These are phyloP conservation scores for Rhizopogon vinicolor DNA, from an alignment of 768 basidiomycete species.

Conservation along the genomic window DNA sequence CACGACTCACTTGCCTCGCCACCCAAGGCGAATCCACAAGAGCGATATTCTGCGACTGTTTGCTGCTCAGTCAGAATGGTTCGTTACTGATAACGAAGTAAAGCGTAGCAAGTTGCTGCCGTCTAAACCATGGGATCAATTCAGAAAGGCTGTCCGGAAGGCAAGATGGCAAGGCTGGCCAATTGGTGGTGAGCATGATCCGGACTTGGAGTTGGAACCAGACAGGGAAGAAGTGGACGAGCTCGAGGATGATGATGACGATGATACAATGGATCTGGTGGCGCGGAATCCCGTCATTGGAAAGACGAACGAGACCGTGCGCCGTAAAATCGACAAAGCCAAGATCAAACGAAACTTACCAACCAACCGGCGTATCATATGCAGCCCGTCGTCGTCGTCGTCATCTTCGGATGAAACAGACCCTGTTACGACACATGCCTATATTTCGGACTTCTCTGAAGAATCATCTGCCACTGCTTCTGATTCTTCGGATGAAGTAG, in stretches of 20 bases:
- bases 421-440: constrained; percentile 23
- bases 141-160: constrained; percentile 30
- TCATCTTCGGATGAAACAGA: constrained; percentile 15
- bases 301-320: constrained; percentile 13
- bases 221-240: constrained; percentile 2
- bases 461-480: constrained; percentile 40
- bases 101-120: constrained; percentile 32
- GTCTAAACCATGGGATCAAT: constrained; percentile 42
- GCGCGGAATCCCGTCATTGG: constrained; percentile 24
- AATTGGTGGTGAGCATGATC: constrained; percentile 10
- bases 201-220: constrained; percentile 3
- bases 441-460: constrained; percentile 59
- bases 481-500: constrained; percentile 26
- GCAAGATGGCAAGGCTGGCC: constrained; percentile 24
- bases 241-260: neutral
- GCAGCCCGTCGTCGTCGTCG: constrained; percentile 13
- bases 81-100: constrained; percentile 43
- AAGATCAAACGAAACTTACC: neutral
- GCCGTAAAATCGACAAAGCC: constrained; percentile 17
- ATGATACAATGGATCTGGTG: constrained; percentile 7
- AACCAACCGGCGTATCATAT: neutral
- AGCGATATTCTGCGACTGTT: constrained; percentile 49
- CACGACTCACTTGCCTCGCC: constrained; percentile 28
- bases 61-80: constrained; percentile 56
- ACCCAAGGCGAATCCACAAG: constrained; percentile 42